These are phyloP conservation scores for Xerocomus subilludens DNA, from an alignment of 1,284 basidiomycete species.

Conservation along the genomic window DNA sequence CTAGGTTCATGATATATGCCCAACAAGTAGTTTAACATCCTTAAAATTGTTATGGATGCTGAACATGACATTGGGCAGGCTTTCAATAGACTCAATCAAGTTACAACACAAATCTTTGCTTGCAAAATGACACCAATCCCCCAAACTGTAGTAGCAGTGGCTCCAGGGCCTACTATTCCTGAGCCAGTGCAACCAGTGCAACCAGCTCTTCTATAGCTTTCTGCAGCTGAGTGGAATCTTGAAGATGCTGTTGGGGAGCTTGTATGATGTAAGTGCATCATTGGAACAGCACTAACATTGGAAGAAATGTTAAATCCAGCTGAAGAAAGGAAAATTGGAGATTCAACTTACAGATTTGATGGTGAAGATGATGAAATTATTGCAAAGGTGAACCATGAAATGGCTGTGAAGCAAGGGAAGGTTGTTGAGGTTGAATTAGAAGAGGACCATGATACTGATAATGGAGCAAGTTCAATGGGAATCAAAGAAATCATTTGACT, in stretches of 20 bases:
- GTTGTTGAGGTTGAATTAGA: neutral
- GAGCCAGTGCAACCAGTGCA: neutral
- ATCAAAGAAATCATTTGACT: neutral
- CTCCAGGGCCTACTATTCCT: neutral
- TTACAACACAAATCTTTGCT: neutral
- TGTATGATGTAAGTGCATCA: neutral
- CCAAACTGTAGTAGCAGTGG: neutral
- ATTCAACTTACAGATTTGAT: neutral
- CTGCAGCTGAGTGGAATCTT: neutral
- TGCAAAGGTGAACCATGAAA: neutral
- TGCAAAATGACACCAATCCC: neutral
- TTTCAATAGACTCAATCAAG: neutral
- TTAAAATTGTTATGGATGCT: neutral
- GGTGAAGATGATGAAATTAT: neutral
- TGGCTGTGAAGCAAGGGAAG: neutral
- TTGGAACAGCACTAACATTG: neutral
- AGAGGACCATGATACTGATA: neutral
- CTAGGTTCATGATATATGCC: neutral
- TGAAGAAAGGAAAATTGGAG: neutral
- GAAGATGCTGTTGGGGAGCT: neutral
- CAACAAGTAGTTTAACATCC: neutral
- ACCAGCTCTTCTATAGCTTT: neutral
- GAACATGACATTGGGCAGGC: neutral
- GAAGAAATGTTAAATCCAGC: slow-evolving; percentile 2
- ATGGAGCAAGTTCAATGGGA: neutral